These are phyloP conservation scores for Huntiella bhutanensis DNA, from an alignment of 2,329 filamentous ascomycete genomes.

Conservation along the genomic window DNA sequence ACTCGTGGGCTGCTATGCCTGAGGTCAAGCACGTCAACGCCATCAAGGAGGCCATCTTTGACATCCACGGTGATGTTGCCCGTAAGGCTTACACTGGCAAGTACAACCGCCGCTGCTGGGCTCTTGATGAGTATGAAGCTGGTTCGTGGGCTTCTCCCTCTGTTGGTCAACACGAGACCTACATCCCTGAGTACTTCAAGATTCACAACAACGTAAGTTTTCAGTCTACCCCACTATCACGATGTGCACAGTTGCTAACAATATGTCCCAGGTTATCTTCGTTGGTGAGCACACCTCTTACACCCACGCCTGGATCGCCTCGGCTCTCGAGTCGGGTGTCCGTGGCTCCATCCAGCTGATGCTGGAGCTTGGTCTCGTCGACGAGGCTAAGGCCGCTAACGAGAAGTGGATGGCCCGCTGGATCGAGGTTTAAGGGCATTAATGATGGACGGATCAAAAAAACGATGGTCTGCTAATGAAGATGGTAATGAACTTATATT, in stretches of 20 bases:
- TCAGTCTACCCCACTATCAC: neutral
- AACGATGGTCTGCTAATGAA: neutral
- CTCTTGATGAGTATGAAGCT: conserved; percentile 38
- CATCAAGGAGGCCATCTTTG: conserved; percentile 44
- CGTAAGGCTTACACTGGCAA: conserved; percentile 39
- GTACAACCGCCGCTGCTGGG: conserved; percentile 48
- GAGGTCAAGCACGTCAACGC: conserved; percentile 44
- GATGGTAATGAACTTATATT: neutral
- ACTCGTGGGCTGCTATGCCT: conserved; percentile 25
- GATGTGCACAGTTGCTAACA: neutral
- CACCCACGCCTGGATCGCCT: conserved; percentile 53
- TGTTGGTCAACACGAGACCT: conserved; percentile 48
- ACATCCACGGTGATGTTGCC: conserved; percentile 36
- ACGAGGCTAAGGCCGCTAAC: conserved; percentile 46
- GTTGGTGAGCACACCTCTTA: conserved; percentile 51
- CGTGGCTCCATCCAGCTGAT: conserved; percentile 45
- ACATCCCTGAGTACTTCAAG: conserved; percentile 53
- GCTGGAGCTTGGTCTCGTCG: conserved; percentile 43
- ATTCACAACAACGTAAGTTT: conserved; percentile 21
- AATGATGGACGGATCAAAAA: neutral
- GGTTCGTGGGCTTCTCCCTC: conserved; percentile 43
- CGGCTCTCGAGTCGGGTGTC: conserved; percentile 47
- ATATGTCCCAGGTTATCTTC: conserved; percentile 35
- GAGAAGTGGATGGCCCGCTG: conserved; percentile 52
- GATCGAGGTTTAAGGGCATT: conserved; percentile 26